phyloP scores from a whole-genome alignment of 1,284 basidiomycete species.

The Sanghuangporus baumii region DNA sequence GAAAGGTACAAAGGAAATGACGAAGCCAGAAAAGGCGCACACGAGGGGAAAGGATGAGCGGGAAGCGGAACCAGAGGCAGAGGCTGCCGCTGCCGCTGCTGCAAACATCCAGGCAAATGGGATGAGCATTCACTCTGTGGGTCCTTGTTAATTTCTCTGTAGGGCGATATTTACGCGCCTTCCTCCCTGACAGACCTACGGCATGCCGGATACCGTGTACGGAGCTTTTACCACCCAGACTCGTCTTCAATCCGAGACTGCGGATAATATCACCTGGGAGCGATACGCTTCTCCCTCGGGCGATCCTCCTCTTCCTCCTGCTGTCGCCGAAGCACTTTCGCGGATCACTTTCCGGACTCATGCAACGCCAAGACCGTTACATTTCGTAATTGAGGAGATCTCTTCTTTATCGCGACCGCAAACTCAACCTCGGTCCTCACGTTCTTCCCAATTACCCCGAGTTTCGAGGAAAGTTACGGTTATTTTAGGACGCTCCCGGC shows the following conservation, averaged over 20 bases:
- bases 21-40: conserved; percentile 21
- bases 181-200: conserved; percentile 22
- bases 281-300: conserved; percentile 14
- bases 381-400: conserved; percentile 37
- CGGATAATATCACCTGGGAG: conserved; percentile 21
- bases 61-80: conserved; percentile 11
- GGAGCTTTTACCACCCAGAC: conserved; percentile 35
- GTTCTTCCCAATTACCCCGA: not conserved
- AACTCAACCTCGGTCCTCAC: conserved; percentile 16
- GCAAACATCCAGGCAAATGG: conserved; percentile 30
- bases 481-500: conserved; percentile 64
- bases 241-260: conserved; percentile 35
- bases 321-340: conserved; percentile 34
- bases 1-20: not conserved
- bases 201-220: conserved; percentile 43
- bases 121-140: conserved; percentile 42
- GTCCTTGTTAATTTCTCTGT: conserved; percentile 5
- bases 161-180: not conserved
- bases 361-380: conserved; percentile 48
- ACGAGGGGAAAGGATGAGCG: not conserved
- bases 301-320: conserved; percentile 23
- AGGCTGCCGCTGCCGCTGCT: conserved; percentile 26
- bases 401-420: conserved; percentile 20
- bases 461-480: conserved; percentile 45
- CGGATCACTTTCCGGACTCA: conserved; percentile 54